phyloP scores from a whole-genome alignment of 2,329 filamentous ascomycete species.

The Pseudogymnoascus sp. region DNA sequence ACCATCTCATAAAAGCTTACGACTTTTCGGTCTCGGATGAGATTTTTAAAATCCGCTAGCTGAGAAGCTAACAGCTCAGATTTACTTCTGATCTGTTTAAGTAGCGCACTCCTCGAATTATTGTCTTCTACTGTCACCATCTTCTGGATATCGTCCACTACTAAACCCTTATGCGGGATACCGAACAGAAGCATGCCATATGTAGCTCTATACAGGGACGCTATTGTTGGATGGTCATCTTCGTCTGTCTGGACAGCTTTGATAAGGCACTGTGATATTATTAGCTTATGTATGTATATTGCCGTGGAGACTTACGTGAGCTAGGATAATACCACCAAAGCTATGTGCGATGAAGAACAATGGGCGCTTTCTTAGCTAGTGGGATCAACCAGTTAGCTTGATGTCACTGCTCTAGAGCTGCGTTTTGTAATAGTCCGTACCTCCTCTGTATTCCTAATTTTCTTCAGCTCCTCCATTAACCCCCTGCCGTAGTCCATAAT shows the following conservation, averaged over 20 bases:
- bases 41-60: constrained; percentile 23
- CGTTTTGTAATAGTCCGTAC: constrained; percentile 10
- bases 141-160: constrained; percentile 21
- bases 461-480: constrained; percentile 21
- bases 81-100: constrained; percentile 14
- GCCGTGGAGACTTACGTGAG: constrained; percentile 25
- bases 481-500: constrained; percentile 15
- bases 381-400: constrained; percentile 9
- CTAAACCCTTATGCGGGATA: constrained; percentile 28
- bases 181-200: constrained; percentile 32
- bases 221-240: constrained; percentile 18
- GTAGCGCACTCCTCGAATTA: constrained; percentile 11
- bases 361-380: constrained; percentile 25
- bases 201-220: constrained; percentile 27
- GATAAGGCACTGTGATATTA: constrained; percentile 6
- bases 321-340: constrained; percentile 34
- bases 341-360: constrained; percentile 36
- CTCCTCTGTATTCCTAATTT: constrained; percentile 19
- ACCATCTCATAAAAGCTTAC: constrained; percentile 27
- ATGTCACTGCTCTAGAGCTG: not conserved
- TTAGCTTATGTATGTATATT: not conserved
- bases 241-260: constrained; percentile 27
- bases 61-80: constrained; percentile 20
- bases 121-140: constrained; percentile 14
- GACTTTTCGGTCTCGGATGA: constrained; percentile 24